phyloP scores from a whole-genome alignment of 208 protist genomes.

The Porcisia deanei region DNA sequence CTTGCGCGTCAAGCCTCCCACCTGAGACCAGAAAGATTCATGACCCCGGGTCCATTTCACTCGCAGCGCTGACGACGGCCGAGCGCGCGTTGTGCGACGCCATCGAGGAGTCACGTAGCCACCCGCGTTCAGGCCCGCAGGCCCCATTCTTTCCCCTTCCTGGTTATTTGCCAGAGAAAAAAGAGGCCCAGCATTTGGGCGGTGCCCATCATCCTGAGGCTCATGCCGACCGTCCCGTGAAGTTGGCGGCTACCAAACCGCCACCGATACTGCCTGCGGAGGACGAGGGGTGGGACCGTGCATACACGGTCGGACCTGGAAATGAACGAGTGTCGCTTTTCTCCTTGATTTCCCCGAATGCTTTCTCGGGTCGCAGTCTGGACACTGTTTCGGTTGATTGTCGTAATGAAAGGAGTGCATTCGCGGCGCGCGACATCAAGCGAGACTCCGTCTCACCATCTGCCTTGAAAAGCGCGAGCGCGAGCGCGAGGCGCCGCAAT shows the following conservation, averaged over 20 bases:
- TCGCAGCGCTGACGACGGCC: constrained; percentile 8
- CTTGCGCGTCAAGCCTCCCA: background rate
- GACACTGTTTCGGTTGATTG: background rate
- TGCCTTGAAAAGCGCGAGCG: constrained; percentile 11
- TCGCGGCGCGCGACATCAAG: background rate
- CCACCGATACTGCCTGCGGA: background rate
- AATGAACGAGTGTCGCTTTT: constrained; percentile 15
- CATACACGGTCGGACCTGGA: background rate
- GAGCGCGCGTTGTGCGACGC: constrained; percentile 25
- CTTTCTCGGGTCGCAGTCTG: constrained; percentile 18
- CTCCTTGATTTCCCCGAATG: constrained; percentile 22
- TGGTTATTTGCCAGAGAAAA: constrained; percentile 7
- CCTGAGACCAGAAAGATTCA: background rate
- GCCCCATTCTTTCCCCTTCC: constrained; percentile 20
- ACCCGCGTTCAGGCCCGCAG: background rate
- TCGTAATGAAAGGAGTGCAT: background rate
- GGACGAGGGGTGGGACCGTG: background rate
- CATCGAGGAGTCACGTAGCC: constrained; percentile 3
- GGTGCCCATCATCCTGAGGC: background rate
- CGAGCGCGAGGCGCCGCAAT: constrained; percentile 9
- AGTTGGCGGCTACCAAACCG: background rate
- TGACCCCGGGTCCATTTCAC: background rate
- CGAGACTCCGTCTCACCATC: constrained; percentile 1
- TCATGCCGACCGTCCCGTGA: too few species aligned
- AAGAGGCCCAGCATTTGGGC: constrained; percentile 10